A percentile compares a stretch with the other conserved stretches of the same genome.
These are phyloP conservation scores for Gregarina niphandrodes DNA, from an alignment of 169 alveolate species.

Conservation along the genomic window DNA sequence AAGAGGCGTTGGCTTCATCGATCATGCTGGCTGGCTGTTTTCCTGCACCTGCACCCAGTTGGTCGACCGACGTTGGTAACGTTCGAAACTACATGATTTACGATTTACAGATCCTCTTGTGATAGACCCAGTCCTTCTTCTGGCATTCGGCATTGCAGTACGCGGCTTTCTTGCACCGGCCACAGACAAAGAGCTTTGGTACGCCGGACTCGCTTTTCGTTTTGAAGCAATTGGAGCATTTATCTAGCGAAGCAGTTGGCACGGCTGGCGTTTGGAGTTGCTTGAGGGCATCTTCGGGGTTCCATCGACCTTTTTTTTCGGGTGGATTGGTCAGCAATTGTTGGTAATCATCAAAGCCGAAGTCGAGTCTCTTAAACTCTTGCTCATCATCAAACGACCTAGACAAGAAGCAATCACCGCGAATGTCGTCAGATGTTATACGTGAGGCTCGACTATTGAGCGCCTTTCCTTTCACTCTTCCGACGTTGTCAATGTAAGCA, in stretches of 20 bases:
- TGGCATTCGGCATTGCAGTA: conserved; percentile 57
- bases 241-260: background rate
- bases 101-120: conserved; percentile 37
- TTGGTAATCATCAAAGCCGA: conserved; percentile 38
- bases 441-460: conserved; percentile 57
- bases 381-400: conserved; percentile 56
- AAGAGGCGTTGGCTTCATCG: no score
- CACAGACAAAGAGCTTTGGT: conserved; percentile 31
- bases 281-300: conserved; percentile 3
- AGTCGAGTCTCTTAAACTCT: conserved; percentile 41
- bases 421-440: conserved; percentile 10
- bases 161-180: conserved; percentile 47
- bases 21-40: no score
- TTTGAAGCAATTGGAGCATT: conserved; percentile 3
- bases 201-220: background rate
- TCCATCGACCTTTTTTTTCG: conserved; percentile 43
- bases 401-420: conserved; percentile 60
- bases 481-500: conserved; percentile 58
- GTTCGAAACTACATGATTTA: no score
- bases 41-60: no score
- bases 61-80: no score
- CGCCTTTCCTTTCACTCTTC: conserved; percentile 52
- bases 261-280: conserved; percentile 3
- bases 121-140: conserved; percentile 51
- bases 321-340: conserved; percentile 48